Conservation (phyloP, 768 basidiomycete species). For the Butyriboletus loyo region DNA sequence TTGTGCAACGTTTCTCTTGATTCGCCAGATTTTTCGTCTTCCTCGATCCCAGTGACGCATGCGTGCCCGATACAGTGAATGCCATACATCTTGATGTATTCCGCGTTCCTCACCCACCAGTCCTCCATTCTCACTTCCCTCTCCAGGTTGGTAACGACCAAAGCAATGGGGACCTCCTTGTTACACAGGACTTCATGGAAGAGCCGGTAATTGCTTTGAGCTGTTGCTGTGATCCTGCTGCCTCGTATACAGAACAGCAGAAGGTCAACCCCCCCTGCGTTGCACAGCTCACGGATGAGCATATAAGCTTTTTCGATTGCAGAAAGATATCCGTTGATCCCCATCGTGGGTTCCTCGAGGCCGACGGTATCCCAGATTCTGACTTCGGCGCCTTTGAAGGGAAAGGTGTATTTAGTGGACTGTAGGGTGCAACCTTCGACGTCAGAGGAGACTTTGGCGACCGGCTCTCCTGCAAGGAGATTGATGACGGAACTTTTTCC, state of each 20-base stretch:
- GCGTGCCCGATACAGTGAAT: constrained; percentile 35
- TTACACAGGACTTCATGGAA: constrained; percentile 40
- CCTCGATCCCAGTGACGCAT: constrained; percentile 40
- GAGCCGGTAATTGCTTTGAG: constrained; percentile 38
- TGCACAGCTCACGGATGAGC: constrained; percentile 23
- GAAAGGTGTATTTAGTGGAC: constrained; percentile 24
- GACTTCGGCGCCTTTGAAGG: constrained; percentile 5
- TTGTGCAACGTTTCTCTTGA: constrained; percentile 27
- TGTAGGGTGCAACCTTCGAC: constrained; percentile 35
- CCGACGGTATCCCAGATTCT: constrained; percentile 31
- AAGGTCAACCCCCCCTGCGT: constrained; percentile 31
- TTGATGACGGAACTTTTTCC: constrained; percentile 47
- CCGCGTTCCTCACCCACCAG: constrained; percentile 34
- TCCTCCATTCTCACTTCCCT: constrained; percentile 33
- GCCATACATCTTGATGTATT: constrained; percentile 23
- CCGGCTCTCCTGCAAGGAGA: constrained; percentile 31
- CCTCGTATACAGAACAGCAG: constrained; percentile 40
- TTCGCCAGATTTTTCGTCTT: constrained; percentile 33
- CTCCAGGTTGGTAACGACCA: constrained; percentile 42
- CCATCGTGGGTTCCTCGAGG: constrained; percentile 30
- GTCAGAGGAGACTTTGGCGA: constrained; percentile 33
- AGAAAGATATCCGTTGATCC: constrained; percentile 25
- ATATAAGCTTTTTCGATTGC: constrained; percentile 28
- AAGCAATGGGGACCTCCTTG: constrained; percentile 36
- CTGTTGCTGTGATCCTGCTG: constrained; percentile 27